Conservation (phyloP, 108 stramenopile species). For the Bacterosira constricta region DNA sequence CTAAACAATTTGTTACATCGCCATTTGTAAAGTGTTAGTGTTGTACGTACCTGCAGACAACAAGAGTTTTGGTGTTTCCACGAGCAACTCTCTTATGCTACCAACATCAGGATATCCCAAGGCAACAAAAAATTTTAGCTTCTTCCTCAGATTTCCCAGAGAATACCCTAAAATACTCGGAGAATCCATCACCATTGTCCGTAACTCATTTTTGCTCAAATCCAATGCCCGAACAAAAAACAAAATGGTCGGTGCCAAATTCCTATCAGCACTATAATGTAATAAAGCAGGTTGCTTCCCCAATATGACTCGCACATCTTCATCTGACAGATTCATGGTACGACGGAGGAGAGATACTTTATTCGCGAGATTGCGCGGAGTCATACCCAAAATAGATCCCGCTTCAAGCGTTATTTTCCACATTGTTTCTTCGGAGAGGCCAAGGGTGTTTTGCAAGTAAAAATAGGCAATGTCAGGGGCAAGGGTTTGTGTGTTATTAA, state of each 20-base stretch:
- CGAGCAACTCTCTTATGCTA: constrained; percentile 56
- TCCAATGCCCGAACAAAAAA: constrained; percentile 63
- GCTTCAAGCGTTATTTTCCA: constrained; percentile 79
- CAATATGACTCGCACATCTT: constrained; percentile 63
- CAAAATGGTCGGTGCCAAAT: constrained; percentile 65
- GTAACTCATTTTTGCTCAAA: constrained; percentile 58
- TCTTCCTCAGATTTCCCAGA: constrained; percentile 55
- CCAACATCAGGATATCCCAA: constrained; percentile 51
- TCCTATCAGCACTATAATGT: constrained; percentile 66
- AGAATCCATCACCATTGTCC: constrained; percentile 53
- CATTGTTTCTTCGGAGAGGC: constrained; percentile 79
- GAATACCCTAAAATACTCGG: constrained; percentile 74
- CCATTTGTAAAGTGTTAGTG: too few species aligned
- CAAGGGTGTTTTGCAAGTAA: constrained; percentile 75
- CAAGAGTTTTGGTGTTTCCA: constrained; percentile 64
- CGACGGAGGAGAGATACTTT: constrained; percentile 63
- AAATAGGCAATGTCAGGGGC: constrained; percentile 75
- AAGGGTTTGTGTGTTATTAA: constrained; percentile 19
- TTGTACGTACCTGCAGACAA: too few species aligned
- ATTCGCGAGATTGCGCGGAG: constrained; percentile 59
- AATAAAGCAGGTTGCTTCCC: constrained; percentile 62
- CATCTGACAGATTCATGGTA: constrained; percentile 65
- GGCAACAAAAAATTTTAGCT: constrained; percentile 67
- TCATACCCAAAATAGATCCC: constrained; percentile 72
- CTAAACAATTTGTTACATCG: too few species aligned